These are phyloP conservation scores for Typha latifolia DNA, from an alignment of 176 grass and related monocot species.

Conservation along the genomic window DNA sequence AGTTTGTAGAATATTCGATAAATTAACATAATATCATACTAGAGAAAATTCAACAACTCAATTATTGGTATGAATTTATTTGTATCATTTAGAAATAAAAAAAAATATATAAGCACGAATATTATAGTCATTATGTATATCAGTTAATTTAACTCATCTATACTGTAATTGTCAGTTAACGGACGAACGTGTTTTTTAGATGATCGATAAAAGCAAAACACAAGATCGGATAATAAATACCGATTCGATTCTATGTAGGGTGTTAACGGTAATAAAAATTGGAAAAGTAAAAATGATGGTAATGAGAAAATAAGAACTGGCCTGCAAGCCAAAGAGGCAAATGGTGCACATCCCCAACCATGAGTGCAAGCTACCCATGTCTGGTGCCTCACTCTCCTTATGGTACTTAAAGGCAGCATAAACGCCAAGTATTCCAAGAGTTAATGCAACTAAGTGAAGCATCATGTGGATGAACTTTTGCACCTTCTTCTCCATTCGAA, in stretches of 20 bases:
- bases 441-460: conserved; percentile 56
- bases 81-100: too few species aligned
- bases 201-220: too few species aligned
- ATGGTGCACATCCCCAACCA: conserved; percentile 79
- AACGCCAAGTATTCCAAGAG: conserved; percentile 71
- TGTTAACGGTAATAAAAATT: not conserved
- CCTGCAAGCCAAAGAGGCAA: conserved; percentile 66
- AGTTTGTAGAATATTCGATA: too few species aligned
- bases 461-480: conserved; percentile 71
- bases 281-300: not conserved
- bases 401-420: conserved; percentile 96
- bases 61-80: too few species aligned
- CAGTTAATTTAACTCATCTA: too few species aligned
- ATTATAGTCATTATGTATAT: too few species aligned
- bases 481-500: conserved; percentile 25
- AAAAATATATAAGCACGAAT: too few species aligned
- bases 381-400: conserved; percentile 29
- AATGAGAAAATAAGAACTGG: not conserved
- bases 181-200: too few species aligned
- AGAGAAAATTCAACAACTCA: too few species aligned
- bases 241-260: not conserved
- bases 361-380: conserved; percentile 62
- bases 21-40: too few species aligned
- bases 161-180: too few species aligned
- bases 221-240: too few species aligned